Base-by-base conservation (phyloP, 768 basidiomycete genomes). In the Mycena metata region DNA sequence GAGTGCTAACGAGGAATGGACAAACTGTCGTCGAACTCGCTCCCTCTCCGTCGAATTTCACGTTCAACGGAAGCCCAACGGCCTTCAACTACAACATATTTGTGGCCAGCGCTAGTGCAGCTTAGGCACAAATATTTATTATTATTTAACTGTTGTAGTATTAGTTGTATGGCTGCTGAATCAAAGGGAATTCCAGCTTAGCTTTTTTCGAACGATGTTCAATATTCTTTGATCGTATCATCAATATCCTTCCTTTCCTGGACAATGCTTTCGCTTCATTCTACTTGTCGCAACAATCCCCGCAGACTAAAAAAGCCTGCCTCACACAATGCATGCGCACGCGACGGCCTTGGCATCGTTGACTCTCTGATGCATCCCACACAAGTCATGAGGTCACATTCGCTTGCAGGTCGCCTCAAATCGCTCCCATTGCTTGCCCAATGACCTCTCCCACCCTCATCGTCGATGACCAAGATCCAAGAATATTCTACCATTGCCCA, bases 21-120 rank as follows among this genome's bases (percentile, higher is more conserved):
- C 63, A 78, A 60, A 80, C 78, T 6, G 69, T 89, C 21, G 79
- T 90, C 43, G 76, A 84, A 59, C 79, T 91, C 11, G 54, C 62
- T 66, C 75, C 80, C 16, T 84, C 91, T 0, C 67, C 71, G 9
- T 11, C 63, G 2, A 80, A 80, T 42, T 92, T 92, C 74, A 79
- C 73, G 26, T 92, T 91, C 77, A 80, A 84, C 55, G 82, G 82
- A 12, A 80, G 76, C 17, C 91, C 92, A 6, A 17, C 80, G 46
- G 79, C 76, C 24, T 94, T 93, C 76, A 93, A 94, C 75, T 94
- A 86, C 77, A 94, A 93, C 69, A 90, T 85, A 15, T 88, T 89
- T 61, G 91, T 91, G n/a, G 83, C 81, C n/a, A 62, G 66, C 35
- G 70, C 59, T 12, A 59, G 55, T 30, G 63, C 59, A 54, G 21